Base-by-base conservation (phyloP, 2,329 filamentous ascomycete genomes). In the Alternaria sp. region DNA sequence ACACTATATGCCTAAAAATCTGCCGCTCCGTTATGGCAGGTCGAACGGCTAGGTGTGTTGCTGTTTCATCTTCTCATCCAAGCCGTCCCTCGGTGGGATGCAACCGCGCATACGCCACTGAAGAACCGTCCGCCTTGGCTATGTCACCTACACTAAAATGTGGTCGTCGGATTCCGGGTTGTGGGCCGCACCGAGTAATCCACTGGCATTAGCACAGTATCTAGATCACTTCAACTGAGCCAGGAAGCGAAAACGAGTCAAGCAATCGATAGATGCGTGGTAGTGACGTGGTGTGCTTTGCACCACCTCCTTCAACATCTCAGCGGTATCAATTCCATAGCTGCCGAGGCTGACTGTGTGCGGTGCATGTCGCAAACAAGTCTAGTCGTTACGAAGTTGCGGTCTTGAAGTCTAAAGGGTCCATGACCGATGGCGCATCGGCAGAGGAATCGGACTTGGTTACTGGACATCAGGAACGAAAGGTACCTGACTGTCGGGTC, bases 81-180 rank as follows among this genome's bases (percentile, higher is more conserved):
- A 61, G 62, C 59, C 55, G 56, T 50, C 20, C 30, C 28, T 68
- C 56, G 66, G 64, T 58, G 20, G 23, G 33, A 63, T 61, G 44
- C 46, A 49, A 46, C 54, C 46, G 59, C 28, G n/a, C 23, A 37
- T 21, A 28, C 55, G 54, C 47, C 47, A 58, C 23, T 57, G 28
- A 21, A 14, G 26, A 53, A 51, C 41, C 55, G 33, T 58, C 45
- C 26, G 33, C 28, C 45, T 61, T 51, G 37, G 45, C 37, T 15
- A 44, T 20, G 46, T 37, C 33, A 37, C 45, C 55, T 51, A 5
- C 46, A 53, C 56, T 53, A 58, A 11, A 18, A 33, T 33, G 20
- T 51, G 23, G 46, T 53, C 33, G 56, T 43, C 56, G 56, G 56
- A 26, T 44, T 44, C 37, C 56, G 56, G 56, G 45, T 37, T 53